Evolutionary conservation across 2,329 filamentous ascomycete genomes (phyloP).

Genomic region (Penicillium freii): DNA sequence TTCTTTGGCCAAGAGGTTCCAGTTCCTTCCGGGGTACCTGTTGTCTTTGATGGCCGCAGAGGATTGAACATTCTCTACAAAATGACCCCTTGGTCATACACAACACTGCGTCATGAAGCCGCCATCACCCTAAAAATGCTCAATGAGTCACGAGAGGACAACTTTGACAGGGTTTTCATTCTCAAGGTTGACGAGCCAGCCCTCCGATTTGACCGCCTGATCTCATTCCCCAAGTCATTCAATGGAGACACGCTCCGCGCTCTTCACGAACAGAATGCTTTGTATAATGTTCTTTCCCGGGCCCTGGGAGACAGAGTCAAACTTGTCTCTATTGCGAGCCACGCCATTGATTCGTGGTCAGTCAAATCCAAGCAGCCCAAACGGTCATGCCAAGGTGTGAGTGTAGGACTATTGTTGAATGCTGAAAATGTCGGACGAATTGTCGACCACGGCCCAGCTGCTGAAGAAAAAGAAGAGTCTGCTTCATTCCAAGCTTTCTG

Average conservation of each 20-base stretch:
- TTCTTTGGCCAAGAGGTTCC: conserved; percentile 37
- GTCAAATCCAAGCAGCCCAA: conserved; percentile 41
- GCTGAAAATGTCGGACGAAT: conserved; percentile 68
- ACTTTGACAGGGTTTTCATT: conserved; percentile 85
- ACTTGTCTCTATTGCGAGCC: conserved; percentile 60
- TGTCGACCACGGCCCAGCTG: conserved; percentile 83
- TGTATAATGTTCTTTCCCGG: conserved; percentile 64
- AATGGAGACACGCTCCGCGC: conserved; percentile 28
- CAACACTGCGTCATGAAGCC: conserved; percentile 70
- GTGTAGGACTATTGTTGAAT: conserved; percentile 70
- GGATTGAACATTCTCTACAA: conserved; percentile 84
- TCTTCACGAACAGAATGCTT: conserved; percentile 32
- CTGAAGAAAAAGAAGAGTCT: conserved; percentile 80
- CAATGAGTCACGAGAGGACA: conserved; percentile 69
- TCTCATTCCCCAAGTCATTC: conserved; percentile 36
- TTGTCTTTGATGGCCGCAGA: conserved; percentile 73
- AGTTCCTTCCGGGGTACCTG: conserved; percentile 55
- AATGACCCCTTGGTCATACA: conserved; percentile 83
- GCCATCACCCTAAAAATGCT: conserved; percentile 71
- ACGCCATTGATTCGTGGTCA: conserved; percentile 47
- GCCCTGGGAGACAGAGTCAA: conserved; percentile 74
- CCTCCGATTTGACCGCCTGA: conserved; percentile 55
- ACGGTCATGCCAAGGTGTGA: conserved; percentile 42
- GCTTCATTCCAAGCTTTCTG: conserved; percentile 84
- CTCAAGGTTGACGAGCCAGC: conserved; percentile 52